Conservation (phyloP, 2,329 filamentous ascomycete genomes). For the Cladosporium phlei region DNA sequence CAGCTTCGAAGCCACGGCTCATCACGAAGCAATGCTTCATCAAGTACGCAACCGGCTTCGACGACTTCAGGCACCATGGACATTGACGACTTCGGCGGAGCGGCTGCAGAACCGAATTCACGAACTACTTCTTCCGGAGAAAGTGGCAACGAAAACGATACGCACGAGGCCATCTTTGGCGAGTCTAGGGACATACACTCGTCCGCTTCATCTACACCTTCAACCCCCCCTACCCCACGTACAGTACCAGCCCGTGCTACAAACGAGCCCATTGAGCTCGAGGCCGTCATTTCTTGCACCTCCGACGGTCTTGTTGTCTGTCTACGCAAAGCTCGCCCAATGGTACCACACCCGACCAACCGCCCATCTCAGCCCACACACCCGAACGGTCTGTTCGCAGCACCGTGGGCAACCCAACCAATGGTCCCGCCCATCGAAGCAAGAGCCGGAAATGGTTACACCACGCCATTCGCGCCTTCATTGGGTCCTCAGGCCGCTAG, state of each 20-base stretch:
- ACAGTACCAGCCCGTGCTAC: slow-evolving; percentile 18
- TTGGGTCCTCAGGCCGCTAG: slow-evolving; percentile 30
- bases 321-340: slow-evolving; percentile 66
- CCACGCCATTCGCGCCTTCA: slow-evolving; percentile 33
- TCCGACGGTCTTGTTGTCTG: slow-evolving; percentile 84
- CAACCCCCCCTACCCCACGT: slow-evolving; percentile 26
- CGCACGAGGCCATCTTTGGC: slow-evolving; percentile 43
- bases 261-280: slow-evolving; percentile 60
- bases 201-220: slow-evolving; percentile 29
- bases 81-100: slow-evolving; percentile 10
- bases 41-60: slow-evolving; percentile 27
- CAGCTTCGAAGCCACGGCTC: slow-evolving; percentile 37
- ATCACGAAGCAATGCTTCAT: background rate
- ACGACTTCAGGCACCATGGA: slow-evolving; percentile 14
- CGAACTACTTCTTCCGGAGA: slow-evolving; percentile 45
- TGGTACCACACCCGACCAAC: slow-evolving; percentile 56
- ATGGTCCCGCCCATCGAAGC: slow-evolving; percentile 44
- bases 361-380: slow-evolving; percentile 43
- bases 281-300: slow-evolving; percentile 87
- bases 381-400: slow-evolving; percentile 67
- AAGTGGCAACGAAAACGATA: slow-evolving; percentile 38
- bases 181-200: slow-evolving; percentile 34
- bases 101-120: slow-evolving; percentile 20
- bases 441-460: slow-evolving; percentile 25
- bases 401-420: slow-evolving; percentile 70